Evolutionary conservation across 2,329 filamentous ascomycete species (phyloP).

Genomic region (Sporothrix luriei): DNA sequence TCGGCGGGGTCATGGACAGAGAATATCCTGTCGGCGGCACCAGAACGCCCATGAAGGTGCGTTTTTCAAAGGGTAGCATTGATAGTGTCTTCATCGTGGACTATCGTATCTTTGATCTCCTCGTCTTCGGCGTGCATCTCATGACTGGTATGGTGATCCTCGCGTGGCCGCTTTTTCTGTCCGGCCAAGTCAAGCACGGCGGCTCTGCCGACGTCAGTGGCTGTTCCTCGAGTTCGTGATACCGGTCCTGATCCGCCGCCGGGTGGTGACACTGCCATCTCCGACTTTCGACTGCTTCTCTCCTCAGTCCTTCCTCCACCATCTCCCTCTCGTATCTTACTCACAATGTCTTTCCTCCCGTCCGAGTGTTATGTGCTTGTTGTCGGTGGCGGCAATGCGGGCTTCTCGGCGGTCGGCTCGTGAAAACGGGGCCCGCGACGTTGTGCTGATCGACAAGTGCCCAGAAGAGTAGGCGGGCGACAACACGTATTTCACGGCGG

Average conservation of each 20-base stretch:
- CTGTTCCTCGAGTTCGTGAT: constrained; percentile 14
- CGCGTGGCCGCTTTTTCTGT: not conserved
- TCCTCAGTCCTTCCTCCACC: not conserved
- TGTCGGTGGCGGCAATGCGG: constrained; percentile 66
- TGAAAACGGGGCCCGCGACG: constrained; percentile 48
- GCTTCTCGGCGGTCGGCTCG: constrained; percentile 62
- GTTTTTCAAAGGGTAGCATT: not conserved
- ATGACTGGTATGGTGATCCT: constrained; percentile 1
- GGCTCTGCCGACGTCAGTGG: not conserved
- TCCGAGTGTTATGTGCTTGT: constrained; percentile 52
- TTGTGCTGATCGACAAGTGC: constrained; percentile 63
- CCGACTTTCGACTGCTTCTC: not conserved
- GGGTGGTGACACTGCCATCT: not conserved
- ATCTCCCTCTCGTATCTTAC: not conserved
- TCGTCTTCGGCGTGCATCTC: not conserved
- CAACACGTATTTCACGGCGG: constrained; percentile 67
- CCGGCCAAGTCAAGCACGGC: not conserved
- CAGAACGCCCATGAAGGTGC: constrained; percentile 10
- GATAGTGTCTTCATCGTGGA: not conserved
- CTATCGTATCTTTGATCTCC: not conserved
- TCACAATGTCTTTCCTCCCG: constrained; percentile 16
- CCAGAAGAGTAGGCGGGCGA: constrained; percentile 63
- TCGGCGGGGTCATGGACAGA: not conserved
- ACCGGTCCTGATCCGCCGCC: not conserved
- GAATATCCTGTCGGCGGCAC: not conserved